phyloP scores from a whole-genome alignment of 2,329 filamentous ascomycete species.

The Botrytis cinerea region DNA sequence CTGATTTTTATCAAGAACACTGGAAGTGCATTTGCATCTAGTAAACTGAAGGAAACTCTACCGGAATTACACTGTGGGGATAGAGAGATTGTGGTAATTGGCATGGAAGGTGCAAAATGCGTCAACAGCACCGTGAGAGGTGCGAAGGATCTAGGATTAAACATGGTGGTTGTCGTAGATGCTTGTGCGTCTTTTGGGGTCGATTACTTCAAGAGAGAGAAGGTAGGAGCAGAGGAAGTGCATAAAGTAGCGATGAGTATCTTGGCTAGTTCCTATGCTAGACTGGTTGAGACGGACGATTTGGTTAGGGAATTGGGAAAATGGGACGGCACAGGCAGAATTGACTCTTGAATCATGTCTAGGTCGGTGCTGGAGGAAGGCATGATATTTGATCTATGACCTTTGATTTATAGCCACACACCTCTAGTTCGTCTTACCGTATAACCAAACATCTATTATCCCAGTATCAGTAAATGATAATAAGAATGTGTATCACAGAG shows the following conservation, averaged over 20 bases:
- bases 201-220: not conserved
- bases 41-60: conserved; percentile 8
- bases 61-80: conserved; percentile 20
- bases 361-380: too few species aligned
- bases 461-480: not conserved
- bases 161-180: conserved; percentile 34
- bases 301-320: not conserved
- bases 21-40: conserved; percentile 32
- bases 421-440: not conserved
- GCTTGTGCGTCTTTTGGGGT: conserved; percentile 32
- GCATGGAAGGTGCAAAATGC: conserved; percentile 35
- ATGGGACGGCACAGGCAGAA: not conserved
- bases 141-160: conserved; percentile 33
- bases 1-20: conserved; percentile 30
- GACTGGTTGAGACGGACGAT: not conserved
- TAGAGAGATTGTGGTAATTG: conserved; percentile 31
- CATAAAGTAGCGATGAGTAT: conserved; percentile 16
- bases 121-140: conserved; percentile 33
- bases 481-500: not conserved
- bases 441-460: not conserved
- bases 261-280: conserved; percentile 2
- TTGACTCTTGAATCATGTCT: not conserved
- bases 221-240: conserved; percentile 11
- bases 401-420: not conserved
- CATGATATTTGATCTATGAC: not conserved